Conservation (phyloP, 2,329 filamentous ascomycete species). For the Aspergillus ibericus region DNA sequence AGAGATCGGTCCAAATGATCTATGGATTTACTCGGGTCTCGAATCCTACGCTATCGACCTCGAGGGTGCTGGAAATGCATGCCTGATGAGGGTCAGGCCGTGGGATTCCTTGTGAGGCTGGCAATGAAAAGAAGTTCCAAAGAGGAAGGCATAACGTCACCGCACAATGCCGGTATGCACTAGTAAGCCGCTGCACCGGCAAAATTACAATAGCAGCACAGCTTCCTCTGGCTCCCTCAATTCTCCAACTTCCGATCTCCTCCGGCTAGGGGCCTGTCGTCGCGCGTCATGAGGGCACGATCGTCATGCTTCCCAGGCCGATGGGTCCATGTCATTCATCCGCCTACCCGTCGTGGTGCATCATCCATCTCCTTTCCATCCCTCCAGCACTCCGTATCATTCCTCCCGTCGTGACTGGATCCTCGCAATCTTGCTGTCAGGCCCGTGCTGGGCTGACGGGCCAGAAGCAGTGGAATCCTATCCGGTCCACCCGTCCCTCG, state of each 20-base stretch:
- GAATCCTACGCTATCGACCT: too few species aligned
- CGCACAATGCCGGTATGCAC: conserved; percentile 1
- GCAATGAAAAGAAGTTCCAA: neutral
- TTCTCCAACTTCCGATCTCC: conserved; percentile 12
- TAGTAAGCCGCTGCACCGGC: neutral
- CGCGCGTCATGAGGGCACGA: neutral
- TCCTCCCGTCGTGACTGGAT: neutral
- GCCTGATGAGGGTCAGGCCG: too few species aligned
- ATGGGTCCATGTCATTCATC: neutral
- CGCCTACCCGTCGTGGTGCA: neutral
- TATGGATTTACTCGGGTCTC: too few species aligned
- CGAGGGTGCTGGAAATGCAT: too few species aligned
- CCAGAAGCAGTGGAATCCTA: conserved; percentile 7
- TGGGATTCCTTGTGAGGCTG: neutral
- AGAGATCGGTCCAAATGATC: too few species aligned
- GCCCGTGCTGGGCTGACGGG: conserved; percentile 3
- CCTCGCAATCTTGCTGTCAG: conserved; percentile 3
- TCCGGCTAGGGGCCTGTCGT: conserved; percentile 9
- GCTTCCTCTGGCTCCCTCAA: neutral
- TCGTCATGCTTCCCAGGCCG: neutral
- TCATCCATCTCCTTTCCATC: neutral
- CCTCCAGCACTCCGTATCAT: neutral
- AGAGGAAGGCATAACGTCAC: conserved; percentile 16
- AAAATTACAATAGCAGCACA: neutral
- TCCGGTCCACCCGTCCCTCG: conserved; percentile 6